Base-by-base conservation (phyloP, 148 eudicot species). In the Hydrangea macrophylla region DNA sequence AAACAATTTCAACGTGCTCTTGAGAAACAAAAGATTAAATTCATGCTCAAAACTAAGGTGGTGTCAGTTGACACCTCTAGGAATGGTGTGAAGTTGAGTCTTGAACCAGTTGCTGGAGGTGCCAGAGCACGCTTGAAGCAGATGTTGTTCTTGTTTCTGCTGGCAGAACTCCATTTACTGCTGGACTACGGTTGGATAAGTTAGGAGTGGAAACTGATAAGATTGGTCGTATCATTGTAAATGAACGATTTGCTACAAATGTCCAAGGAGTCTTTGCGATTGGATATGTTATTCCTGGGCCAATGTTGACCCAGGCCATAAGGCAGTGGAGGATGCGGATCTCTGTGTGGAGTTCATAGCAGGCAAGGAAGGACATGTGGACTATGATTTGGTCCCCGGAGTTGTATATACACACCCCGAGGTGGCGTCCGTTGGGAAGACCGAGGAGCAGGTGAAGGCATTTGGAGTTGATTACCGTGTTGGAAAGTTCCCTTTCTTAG, bases 281-380 rank as follows among this genome's bases (percentile, higher is more conserved):
- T 25, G 97, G 97, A 9, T 96, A 92, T 80, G 97, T 92, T 33
- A 87, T 92, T 58, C 97, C 97, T 0, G 97, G 97, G 17, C 97
- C 97, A 6, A 92, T 92, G 97, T 74, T 92, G 78, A 96, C 98
- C 59, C 98, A n/a, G n/a, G n/a, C n/a, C n/a, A 92, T 80, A 92
- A 92, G 77, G 98, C 98, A n/a, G 98, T 89, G 81, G 98, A 92
- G 68, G 98, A 92, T 67, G 96, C 96, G 32, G 84, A 87, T 73
- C 96, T 96, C 10, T 92, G 98, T 68, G 98, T 92, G 22, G 98
- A 92, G 71, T 89, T 76, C 73, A 82, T 92, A 77, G 96, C 96
- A 32, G 98, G 98, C 50, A 92, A 85, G 71, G 88, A 82, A 68
- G 96, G 93, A 23, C 98, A 92, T 30, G 96, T 92, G 68, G 98